Percentiles rank a stretch among this genome's conserved stretches.
Conservation (phyloP, 2,329 filamentous ascomycete species). For the Clonostachys solani region DNA sequence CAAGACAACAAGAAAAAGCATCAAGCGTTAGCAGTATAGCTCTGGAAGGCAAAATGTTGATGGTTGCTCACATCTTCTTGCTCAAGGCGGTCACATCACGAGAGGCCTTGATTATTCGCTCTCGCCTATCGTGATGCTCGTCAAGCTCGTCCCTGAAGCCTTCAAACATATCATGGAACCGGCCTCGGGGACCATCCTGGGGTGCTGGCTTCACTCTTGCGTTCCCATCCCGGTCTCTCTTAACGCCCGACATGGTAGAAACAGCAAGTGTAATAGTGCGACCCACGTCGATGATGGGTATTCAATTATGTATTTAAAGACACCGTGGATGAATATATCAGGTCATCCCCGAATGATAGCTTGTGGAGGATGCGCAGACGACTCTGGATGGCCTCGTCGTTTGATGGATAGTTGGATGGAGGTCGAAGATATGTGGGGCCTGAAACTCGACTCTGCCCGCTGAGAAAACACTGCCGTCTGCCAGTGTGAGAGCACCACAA, state of each 20-base stretch:
- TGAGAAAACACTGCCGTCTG: too few species aligned
- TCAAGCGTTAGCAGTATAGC: neutral
- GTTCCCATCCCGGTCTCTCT: slow-evolving; percentile 51
- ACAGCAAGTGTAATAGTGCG: too few species aligned
- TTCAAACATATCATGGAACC: slow-evolving; percentile 75
- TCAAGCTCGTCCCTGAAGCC: slow-evolving; percentile 83
- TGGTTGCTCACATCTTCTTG: slow-evolving; percentile 80
- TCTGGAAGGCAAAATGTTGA: neutral
- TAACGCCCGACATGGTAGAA: slow-evolving; percentile 33
- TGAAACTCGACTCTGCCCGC: too few species aligned
- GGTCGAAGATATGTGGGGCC: too few species aligned
- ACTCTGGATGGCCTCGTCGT: too few species aligned
- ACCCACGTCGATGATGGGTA: too few species aligned
- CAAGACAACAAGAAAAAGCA: neutral
- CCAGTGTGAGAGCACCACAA: too few species aligned
- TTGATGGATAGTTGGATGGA: too few species aligned
- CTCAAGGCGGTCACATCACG: slow-evolving; percentile 89
- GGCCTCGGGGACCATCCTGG: slow-evolving; percentile 27
- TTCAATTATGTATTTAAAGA: too few species aligned
- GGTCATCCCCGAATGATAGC: too few species aligned
- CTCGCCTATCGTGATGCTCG: slow-evolving; percentile 87
- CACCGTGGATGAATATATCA: too few species aligned
- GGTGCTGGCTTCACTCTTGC: slow-evolving; percentile 24
- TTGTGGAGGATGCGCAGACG: too few species aligned
- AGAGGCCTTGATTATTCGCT: slow-evolving; percentile 85